Percentiles rank a stretch among this genome's conserved stretches.
phyloP scores from a whole-genome alignment of 2,329 filamentous ascomycete species.

The Colletotrichum melonis region DNA sequence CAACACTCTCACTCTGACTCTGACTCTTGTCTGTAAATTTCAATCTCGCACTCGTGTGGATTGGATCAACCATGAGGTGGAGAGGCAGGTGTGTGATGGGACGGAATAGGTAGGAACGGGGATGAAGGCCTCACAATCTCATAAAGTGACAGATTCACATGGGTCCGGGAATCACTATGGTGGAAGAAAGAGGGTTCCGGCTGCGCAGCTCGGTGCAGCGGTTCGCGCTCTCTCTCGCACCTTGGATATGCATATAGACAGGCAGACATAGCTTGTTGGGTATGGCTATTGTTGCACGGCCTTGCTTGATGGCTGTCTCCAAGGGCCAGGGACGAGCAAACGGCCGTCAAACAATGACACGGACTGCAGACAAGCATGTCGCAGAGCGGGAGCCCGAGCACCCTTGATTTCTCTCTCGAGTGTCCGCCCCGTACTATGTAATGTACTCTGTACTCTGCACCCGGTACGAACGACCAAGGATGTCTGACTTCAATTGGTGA shows the following conservation, averaged over 20 bases:
- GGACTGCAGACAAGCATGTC: slow-evolving; percentile 21
- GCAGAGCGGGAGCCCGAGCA: slow-evolving; percentile 16
- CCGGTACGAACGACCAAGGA: too few relatives aligned
- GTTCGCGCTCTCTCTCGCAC: background rate
- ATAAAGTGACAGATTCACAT: background rate
- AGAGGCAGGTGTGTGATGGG: too few relatives aligned
- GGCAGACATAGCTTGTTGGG: too few relatives aligned
- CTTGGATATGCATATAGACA: too few relatives aligned
- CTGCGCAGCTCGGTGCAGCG: slow-evolving; percentile 8
- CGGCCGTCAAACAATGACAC: slow-evolving; percentile 28
- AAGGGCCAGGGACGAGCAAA: slow-evolving; percentile 18
- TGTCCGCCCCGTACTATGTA: too few relatives aligned
- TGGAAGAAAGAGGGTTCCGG: background rate
- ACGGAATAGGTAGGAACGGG: too few relatives aligned
- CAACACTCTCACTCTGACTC: background rate
- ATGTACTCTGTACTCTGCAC: too few relatives aligned
- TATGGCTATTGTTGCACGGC: background rate
- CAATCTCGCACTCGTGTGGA: too few relatives aligned
- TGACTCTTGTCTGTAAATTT: too few relatives aligned
- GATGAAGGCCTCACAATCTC: too few relatives aligned
- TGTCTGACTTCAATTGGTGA: too few relatives aligned
- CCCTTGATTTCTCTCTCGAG: background rate
- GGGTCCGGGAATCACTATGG: background rate
- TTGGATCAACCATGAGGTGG: too few relatives aligned
- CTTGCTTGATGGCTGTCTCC: slow-evolving; percentile 6